Evolutionary conservation across 2,329 filamentous ascomycete species (phyloP).

Genomic region (Apiospora sp.): DNA sequence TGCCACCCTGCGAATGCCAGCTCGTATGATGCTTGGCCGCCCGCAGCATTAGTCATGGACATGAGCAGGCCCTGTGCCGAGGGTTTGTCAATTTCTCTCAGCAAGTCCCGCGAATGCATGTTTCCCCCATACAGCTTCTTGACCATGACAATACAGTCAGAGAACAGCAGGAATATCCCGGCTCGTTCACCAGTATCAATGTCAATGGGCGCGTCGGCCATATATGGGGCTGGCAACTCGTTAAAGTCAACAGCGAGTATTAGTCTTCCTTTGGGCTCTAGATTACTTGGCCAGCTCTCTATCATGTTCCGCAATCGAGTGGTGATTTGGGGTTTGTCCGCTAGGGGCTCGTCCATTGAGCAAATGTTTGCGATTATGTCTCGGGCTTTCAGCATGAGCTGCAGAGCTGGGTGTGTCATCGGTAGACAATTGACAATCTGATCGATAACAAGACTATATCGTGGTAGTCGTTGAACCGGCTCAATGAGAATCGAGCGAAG

Average conservation of each 20-base stretch:
- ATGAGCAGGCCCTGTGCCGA: slow-evolving; percentile 69
- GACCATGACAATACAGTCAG: slow-evolving; percentile 80
- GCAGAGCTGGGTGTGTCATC: slow-evolving; percentile 83
- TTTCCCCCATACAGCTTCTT: slow-evolving; percentile 71
- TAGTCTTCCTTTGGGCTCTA: slow-evolving; percentile 79
- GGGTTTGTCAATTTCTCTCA: slow-evolving; percentile 86
- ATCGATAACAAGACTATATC: slow-evolving; percentile 96
- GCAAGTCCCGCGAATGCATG: slow-evolving; percentile 76
- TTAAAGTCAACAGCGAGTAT: slow-evolving; percentile 82
- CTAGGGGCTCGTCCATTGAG: slow-evolving; percentile 79
- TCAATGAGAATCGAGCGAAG: slow-evolving; percentile 94
- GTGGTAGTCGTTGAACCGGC: slow-evolving; percentile 90
- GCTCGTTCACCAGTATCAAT: slow-evolving; percentile 56
- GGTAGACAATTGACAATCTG: slow-evolving; percentile 90
- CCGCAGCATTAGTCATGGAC: slow-evolving; percentile 69
- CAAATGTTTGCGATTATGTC: slow-evolving; percentile 97
- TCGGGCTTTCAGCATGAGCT: slow-evolving; percentile 83
- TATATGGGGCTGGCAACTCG: slow-evolving; percentile 78
- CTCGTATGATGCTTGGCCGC: slow-evolving; percentile 70
- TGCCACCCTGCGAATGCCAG: slow-evolving; percentile 80
- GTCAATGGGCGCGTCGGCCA: slow-evolving; percentile 49
- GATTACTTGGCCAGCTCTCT: slow-evolving; percentile 76
- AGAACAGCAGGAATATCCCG: slow-evolving; percentile 84
- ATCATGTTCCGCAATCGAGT: slow-evolving; percentile 79
- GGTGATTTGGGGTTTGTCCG: slow-evolving; percentile 76